These are phyloP conservation scores for Danielozyma ontarioensis DNA, from an alignment of 805 yeast genomes.

Conservation along the genomic window DNA sequence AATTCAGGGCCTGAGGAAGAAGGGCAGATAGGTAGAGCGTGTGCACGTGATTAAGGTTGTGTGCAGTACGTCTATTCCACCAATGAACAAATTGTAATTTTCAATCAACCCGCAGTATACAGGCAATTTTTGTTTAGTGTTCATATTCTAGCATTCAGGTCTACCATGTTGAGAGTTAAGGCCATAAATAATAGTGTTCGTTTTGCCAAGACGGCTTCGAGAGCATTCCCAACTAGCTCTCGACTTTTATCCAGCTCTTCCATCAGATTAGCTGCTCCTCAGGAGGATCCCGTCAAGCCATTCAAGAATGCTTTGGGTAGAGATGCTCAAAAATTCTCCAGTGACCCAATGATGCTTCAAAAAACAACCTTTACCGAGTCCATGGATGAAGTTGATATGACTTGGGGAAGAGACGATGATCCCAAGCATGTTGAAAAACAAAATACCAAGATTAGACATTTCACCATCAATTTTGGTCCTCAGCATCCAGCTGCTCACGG, in stretches of 20 bases:
- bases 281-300: conserved; percentile 25
- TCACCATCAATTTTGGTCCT: conserved; percentile 88
- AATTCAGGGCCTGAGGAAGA: too few relatives aligned
- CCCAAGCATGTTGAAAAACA: conserved; percentile 38
- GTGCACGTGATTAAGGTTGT: background rate
- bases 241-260: conserved; percentile 14
- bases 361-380: conserved; percentile 42
- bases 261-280: conserved; percentile 14
- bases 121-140: background rate
- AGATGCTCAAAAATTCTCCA: conserved; percentile 29
- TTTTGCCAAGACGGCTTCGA: conserved; percentile 4
- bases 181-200: conserved; percentile 6
- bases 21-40: too few relatives aligned
- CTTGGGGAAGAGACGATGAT: conserved; percentile 39
- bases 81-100: conserved; percentile 12
- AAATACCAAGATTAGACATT: conserved; percentile 67
- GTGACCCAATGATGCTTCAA: conserved; percentile 23
- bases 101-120: conserved; percentile 2
- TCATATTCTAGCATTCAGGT: background rate
- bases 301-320: conserved; percentile 34
- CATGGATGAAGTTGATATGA: conserved; percentile 42
- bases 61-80: background rate
- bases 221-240: conserved; percentile 3
- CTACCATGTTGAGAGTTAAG: conserved; percentile 22
- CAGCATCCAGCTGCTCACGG: conserved; percentile 97